Evolutionary conservation across 108 stramenopile genomes (phyloP).

Genomic region (Pseudonitzschia delicatissima): DNA sequence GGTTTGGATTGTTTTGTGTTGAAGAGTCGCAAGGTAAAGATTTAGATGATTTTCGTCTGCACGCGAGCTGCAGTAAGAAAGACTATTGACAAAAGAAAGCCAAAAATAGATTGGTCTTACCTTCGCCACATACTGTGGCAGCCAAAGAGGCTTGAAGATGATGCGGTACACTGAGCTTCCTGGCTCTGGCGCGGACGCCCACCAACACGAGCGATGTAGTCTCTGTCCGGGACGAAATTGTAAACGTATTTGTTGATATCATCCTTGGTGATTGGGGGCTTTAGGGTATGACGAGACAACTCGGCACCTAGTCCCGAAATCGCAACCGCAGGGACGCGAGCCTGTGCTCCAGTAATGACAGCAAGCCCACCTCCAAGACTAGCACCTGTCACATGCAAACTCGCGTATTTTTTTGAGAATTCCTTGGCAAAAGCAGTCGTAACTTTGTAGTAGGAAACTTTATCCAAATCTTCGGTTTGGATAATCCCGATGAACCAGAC

Average conservation of each 20-base stretch:
- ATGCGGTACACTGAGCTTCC: conserved; percentile 58
- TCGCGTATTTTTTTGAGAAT: not conserved
- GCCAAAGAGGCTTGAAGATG: conserved; percentile 36
- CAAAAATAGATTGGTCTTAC: conserved; percentile 4
- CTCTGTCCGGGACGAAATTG: conserved; percentile 80
- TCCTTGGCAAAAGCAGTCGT: conserved; percentile 37
- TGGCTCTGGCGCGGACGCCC: conserved; percentile 57
- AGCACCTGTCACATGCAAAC: conserved; percentile 17
- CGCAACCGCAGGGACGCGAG: conserved; percentile 52
- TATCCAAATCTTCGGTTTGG: conserved; percentile 10
- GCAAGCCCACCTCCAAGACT: conserved; percentile 67
- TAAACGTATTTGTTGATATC: conserved; percentile 60
- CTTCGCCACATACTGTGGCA: conserved; percentile 47
- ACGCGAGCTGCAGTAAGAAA: too few relatives aligned
- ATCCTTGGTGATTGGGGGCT: conserved; percentile 56
- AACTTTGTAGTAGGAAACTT: conserved; percentile 46
- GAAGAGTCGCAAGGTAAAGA: too few relatives aligned
- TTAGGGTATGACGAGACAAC: conserved; percentile 53
- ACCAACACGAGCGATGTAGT: conserved; percentile 69
- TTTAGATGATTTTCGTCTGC: too few relatives aligned
- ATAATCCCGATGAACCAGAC: conserved; percentile 8
- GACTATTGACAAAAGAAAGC: too few relatives aligned
- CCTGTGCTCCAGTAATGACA: conserved; percentile 80
- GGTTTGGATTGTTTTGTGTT: too few relatives aligned
- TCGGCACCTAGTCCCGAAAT: conserved; percentile 74